These are phyloP conservation scores for Penicillium arizonense DNA, from an alignment of 495 filamentous ascomycete genomes.

Conservation along the genomic window DNA sequence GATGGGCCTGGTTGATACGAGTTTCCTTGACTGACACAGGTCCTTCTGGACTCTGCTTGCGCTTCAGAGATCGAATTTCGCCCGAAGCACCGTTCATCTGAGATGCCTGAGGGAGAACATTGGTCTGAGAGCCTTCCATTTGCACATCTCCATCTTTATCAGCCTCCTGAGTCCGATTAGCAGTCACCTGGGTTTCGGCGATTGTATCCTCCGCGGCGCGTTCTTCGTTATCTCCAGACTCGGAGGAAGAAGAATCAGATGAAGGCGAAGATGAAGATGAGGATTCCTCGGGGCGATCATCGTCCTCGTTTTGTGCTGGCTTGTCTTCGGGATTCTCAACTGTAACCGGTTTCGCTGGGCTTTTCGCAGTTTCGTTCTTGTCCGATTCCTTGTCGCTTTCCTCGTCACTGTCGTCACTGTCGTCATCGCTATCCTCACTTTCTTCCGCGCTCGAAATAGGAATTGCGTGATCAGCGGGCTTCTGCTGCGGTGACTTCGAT, in stretches of 20 bases:
- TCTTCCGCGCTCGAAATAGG: neutral
- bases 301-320: neutral
- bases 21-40: constrained; percentile 26
- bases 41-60: constrained; percentile 24
- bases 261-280: neutral
- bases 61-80: constrained; percentile 18
- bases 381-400: neutral
- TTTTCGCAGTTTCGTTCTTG: too few relatives aligned
- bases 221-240: neutral
- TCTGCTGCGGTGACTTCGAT: neutral
- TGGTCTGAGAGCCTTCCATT: neutral
- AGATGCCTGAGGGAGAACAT: too few relatives aligned
- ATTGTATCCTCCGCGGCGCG: neutral
- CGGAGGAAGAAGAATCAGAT: neutral
- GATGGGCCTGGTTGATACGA: constrained; percentile 15
- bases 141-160: constrained; percentile 1
- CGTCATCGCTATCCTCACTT: neutral
- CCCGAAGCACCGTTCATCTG: neutral
- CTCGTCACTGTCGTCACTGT: constrained; percentile 6
- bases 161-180: neutral
- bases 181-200: neutral
- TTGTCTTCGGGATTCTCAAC: neutral
- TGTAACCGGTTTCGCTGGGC: neutral
- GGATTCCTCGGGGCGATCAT: neutral
- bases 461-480: neutral